Evolutionary conservation across 805 yeast species (phyloP), one percentile per base, ranked within the genome.

Genomic region (Yarrowia sp.): DNA sequence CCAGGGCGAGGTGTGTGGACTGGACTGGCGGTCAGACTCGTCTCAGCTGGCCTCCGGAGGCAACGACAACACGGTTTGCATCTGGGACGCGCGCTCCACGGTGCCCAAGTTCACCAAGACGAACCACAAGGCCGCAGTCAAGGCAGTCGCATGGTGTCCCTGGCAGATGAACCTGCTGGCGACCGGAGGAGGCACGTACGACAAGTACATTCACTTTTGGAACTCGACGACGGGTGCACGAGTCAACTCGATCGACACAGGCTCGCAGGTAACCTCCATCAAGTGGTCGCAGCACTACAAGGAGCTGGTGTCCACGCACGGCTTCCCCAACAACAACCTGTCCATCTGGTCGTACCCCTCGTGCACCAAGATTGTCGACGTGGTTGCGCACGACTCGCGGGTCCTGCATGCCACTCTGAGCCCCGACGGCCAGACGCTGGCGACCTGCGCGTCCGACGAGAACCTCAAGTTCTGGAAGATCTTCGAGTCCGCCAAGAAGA

Each of bases 131-230:
- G 97, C 98, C 0, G 98, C 98, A 0, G 97, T 93, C 5, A 94
- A 94, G 74, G 97, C 98, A 1, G 73, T 94, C 53, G 85, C 93
- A 8, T 93, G 97, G 97, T 88, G 96, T 71, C 98, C 98, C 1
- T 87, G 87, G 72, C 93, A 90, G 68, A 77, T 76, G 29, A 86
- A 88, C 64, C 74, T 92, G 61, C 78, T 93, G 59, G 97, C 97
- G n/a, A 87, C 97, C 3, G 99, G 98, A 6, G 99, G 99, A 59
- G 99, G 99, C 14, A 87, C 96, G 12, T 82, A 88, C 31, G 97
- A 94, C 74, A 87, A 85, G 71, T 82, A 86, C 49, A 88, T 93
- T 63, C 93, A 93, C 74, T 90, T 94, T 74, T 94, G 98, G 98
- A 94, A 94, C 74, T 84, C 97, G 3, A 83, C 89, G 18, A 89